Base-by-base conservation (phyloP, 176 grass and related monocot species). In the Carex myosuroides region DNA sequence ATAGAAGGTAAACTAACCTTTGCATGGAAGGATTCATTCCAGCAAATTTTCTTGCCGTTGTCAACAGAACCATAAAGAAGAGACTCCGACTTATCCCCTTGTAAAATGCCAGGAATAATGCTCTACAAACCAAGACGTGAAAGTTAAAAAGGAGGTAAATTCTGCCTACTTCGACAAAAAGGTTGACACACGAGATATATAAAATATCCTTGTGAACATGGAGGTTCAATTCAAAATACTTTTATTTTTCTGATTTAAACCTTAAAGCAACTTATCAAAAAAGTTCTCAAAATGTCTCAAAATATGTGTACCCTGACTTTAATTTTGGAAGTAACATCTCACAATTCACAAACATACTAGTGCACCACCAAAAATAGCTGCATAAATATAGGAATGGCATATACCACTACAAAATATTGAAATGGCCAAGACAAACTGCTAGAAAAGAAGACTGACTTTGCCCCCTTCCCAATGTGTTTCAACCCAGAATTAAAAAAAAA, bases 1-100 rank as follows among this genome's bases (percentile, higher is more conserved):
- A 70, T 29, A 37, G 54, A 71, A 80, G 50, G 65, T 17, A 46
- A 67, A 61, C 86, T 74, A 9, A 94, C 96, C 96, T 99, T 99
- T 24, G 85, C 85, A 90, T 99, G 96, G 83, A 99, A 99, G 12
- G 93, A 85, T 76, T 99, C 96, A 0, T 99, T 92, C 96, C 96
- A 99, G 82, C 89, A 92, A 82, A 99, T 99, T 86, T 99, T 99
- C 88, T 99, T 99, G 71, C 96, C 96, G 80, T 99, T 99, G 80
- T 99, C 96, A 73, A 99, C 96, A 46, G 96, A 99, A 72, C 96
- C 96, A 75, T 99, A 99, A 44, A 99, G 71, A 68, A 99, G 96
- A 26, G 96, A 99, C 84, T 99, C 88, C 0, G 96, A 99, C 81
- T 99, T 99, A 75, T 99, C 96, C 76, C 96, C 96, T 99, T 99